Conservation (phyloP, 805 yeast genomes). For the Teunomyces tritomae region DNA sequence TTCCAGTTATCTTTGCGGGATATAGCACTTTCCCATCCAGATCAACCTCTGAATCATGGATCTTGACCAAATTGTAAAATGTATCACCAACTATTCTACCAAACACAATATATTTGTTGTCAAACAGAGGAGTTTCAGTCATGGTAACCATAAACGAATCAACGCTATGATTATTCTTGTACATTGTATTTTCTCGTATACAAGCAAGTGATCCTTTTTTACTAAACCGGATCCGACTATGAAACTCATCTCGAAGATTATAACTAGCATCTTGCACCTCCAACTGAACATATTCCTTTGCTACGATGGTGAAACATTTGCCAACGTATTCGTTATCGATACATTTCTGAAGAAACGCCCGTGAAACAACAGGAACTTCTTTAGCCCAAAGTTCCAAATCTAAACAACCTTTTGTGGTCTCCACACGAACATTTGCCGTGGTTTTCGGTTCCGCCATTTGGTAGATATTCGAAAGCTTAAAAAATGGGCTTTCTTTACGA, state of each 20-base stretch:
- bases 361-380: conserved; percentile 53
- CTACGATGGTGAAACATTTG: conserved; percentile 39
- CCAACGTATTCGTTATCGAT: conserved; percentile 41
- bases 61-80: conserved; percentile 49
- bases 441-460: conserved; percentile 48
- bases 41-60: conserved; percentile 47
- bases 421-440: conserved; percentile 54
- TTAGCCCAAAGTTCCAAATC: conserved; percentile 68
- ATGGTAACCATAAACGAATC: conserved; percentile 44
- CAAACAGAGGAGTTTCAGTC: conserved; percentile 43
- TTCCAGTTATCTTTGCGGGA: conserved; percentile 45
- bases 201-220: conserved; percentile 57
- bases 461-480: background rate
- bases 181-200: conserved; percentile 32
- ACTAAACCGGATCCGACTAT: conserved; percentile 49
- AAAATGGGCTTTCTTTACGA: background rate
- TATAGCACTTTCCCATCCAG: conserved; percentile 46
- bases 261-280: conserved; percentile 23
- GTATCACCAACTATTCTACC: conserved; percentile 61
- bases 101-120: conserved; percentile 42
- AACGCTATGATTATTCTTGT: conserved; percentile 15
- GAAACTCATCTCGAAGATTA: conserved; percentile 40
- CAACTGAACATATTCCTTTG: conserved; percentile 32
- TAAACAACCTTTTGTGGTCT: conserved; percentile 58
- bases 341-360: conserved; percentile 50